These are phyloP conservation scores for Tricholomella constricta DNA, from an alignment of 768 basidiomycete genomes.

Conservation along the genomic window DNA sequence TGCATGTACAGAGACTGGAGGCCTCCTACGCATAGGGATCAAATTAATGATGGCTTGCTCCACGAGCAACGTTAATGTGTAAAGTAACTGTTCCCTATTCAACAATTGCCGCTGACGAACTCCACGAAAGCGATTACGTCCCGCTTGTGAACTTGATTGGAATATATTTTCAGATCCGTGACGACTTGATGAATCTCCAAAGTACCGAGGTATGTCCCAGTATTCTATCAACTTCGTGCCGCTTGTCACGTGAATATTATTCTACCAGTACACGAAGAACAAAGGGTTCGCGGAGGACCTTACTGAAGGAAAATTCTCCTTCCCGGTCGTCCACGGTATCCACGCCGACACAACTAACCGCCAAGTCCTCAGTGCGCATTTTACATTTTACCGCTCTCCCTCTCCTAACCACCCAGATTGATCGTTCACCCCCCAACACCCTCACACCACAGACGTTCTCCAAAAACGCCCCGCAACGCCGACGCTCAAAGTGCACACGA, in stretches of 20 bases:
- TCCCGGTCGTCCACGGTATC: conserved; percentile 91
- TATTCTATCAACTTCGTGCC: not conserved
- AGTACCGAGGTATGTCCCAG: conserved; percentile 65
- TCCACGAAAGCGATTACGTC: conserved; percentile 70
- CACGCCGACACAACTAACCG: conserved; percentile 75
- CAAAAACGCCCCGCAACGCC: conserved; percentile 85
- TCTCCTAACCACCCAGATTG: not conserved
- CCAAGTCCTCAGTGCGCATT: conserved; percentile 76
- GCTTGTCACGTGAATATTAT: not conserved
- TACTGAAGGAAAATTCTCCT: conserved; percentile 97
- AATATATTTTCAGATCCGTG: conserved; percentile 95
- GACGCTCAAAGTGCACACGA: conserved; percentile 78
- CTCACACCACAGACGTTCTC: conserved; percentile 73
- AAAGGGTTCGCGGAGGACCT: conserved; percentile 94
- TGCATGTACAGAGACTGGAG: conserved; percentile 78
- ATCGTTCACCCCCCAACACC: not conserved
- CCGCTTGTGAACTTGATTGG: conserved; percentile 93
- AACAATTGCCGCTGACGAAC: not conserved
- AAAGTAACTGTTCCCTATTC: conserved; percentile 20
- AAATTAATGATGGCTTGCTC: conserved; percentile 96
- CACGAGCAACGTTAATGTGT: conserved; percentile 63
- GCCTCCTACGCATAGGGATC: conserved; percentile 87
- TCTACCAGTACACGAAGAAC: conserved; percentile 73
- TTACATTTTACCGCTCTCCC: not conserved
- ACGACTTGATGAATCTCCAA: conserved; percentile 95